A percentile compares a stretch with the other conserved stretches of the same genome.
Evolutionary conservation across 2,329 filamentous ascomycete species (phyloP).

Genomic region (Aspergillus brunneoviolaceus): DNA sequence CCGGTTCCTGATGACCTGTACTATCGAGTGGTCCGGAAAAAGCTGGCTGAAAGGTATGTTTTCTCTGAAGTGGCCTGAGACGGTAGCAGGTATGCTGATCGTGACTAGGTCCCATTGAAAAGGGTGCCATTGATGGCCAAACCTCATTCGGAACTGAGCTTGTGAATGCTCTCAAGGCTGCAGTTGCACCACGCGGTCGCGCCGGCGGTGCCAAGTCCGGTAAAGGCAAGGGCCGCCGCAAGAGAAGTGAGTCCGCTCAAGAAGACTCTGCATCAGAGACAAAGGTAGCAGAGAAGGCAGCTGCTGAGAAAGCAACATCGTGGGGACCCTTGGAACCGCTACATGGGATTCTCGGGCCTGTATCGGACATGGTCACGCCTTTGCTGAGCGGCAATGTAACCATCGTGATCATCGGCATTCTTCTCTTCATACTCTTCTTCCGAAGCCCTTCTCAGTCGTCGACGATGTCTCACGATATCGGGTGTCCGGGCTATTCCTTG

Average conservation of each 20-base stretch:
- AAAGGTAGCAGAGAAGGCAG: constrained; percentile 42
- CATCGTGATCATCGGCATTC: constrained; percentile 69
- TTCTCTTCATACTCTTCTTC: constrained; percentile 75
- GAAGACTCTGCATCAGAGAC: constrained; percentile 44
- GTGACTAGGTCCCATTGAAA: constrained; percentile 80
- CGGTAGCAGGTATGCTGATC: constrained; percentile 29
- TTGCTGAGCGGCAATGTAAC: constrained; percentile 75
- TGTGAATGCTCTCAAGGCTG: constrained; percentile 69
- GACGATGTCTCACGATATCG: constrained; percentile 37
- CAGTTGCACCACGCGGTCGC: constrained; percentile 65
- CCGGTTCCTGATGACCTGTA: constrained; percentile 80
- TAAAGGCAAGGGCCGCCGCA: constrained; percentile 60
- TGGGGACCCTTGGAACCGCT: constrained; percentile 86
- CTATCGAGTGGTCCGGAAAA: constrained; percentile 94
- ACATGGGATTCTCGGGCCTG: constrained; percentile 66
- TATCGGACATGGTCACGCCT: constrained; percentile 67
- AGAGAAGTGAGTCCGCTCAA: constrained; percentile 52
- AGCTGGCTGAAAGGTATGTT: constrained; percentile 89
- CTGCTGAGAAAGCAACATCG: constrained; percentile 46
- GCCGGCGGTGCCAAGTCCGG: constrained; percentile 49
- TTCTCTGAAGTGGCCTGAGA: neutral
- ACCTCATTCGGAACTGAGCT: constrained; percentile 77
- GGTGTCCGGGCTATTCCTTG: constrained; percentile 41
- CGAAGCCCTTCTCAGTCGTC: constrained; percentile 44
- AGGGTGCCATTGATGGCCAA: constrained; percentile 90